Evolutionary conservation across 495 filamentous ascomycete genomes (phyloP).

Genomic region (Annulohypoxylon maeteangense): DNA sequence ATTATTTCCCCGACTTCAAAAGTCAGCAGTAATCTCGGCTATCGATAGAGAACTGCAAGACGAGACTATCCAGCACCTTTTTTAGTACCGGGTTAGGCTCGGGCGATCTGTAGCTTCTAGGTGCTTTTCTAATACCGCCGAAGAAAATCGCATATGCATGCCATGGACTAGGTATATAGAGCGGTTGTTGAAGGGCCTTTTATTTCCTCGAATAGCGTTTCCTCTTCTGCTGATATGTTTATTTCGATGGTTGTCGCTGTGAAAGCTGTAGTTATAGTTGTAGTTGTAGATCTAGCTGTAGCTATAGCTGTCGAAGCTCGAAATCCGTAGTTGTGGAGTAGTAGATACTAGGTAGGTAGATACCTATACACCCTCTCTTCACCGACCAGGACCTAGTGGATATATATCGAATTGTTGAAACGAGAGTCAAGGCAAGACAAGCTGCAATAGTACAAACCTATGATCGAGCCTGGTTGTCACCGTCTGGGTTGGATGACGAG

Average conservation of each 20-base stretch:
- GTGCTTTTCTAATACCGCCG: slow-evolving; percentile 18
- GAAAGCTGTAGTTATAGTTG: no score
- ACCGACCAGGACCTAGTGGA: slow-evolving; percentile 23
- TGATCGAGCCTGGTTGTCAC: slow-evolving; percentile 31
- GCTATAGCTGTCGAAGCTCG: slow-evolving; percentile 21
- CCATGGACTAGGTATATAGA: slow-evolving; percentile 17
- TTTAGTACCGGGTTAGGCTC: slow-evolving; percentile 16
- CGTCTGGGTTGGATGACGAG: slow-evolving; percentile 24
- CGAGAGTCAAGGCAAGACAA: slow-evolving; percentile 27
- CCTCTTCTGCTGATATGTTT: slow-evolving; percentile 14
- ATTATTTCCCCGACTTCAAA: slow-evolving; percentile 9
- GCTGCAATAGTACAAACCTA: slow-evolving; percentile 31
- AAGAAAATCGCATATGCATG: slow-evolving; percentile 17
- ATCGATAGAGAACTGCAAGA: slow-evolving; percentile 14
- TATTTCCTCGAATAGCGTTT: slow-evolving; percentile 11
- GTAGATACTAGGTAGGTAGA: background rate
- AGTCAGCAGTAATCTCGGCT: slow-evolving; percentile 14
- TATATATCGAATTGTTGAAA: slow-evolving; percentile 39
- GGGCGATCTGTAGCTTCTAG: slow-evolving; percentile 23
- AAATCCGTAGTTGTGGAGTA: slow-evolving; percentile 3
- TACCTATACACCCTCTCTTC: slow-evolving; percentile 12
- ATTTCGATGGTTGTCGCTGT: slow-evolving; percentile 13
- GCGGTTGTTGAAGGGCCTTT: slow-evolving; percentile 2
- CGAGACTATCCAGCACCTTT: background rate
- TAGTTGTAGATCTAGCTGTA: no score